Percentiles rank a stretch among this genome's conserved stretches.
These are phyloP conservation scores for Pichia phayaonensis DNA, from an alignment of 805 yeast species.

Conservation along the genomic window DNA sequence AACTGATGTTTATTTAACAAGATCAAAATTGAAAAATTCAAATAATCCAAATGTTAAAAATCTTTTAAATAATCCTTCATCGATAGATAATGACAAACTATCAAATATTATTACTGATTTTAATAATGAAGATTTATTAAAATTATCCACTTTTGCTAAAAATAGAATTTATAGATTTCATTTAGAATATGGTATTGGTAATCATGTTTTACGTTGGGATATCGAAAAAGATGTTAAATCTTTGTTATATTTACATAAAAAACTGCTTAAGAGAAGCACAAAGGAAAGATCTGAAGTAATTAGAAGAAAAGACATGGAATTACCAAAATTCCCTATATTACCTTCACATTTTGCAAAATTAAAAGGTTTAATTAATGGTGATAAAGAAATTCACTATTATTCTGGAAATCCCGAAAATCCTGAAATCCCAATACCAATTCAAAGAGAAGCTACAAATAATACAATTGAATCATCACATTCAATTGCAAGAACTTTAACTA, in stretches of 20 bases:
- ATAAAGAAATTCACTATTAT: not conserved
- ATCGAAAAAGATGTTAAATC: constrained; percentile 68
- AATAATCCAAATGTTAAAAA: not conserved
- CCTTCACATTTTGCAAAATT: constrained; percentile 5
- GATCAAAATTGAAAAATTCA: not conserved
- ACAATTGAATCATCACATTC: constrained; percentile 1
- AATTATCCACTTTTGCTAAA: constrained; percentile 16
- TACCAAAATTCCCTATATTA: constrained; percentile 33
- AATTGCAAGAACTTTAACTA: not conserved
- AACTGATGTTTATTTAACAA: constrained; percentile 22
- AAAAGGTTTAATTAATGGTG: constrained; percentile 5
- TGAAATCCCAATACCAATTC: not conserved
- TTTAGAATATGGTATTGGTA: constrained; percentile 86
- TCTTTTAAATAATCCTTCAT: not conserved
- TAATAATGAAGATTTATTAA: constrained; percentile 5
- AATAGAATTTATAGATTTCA: constrained; percentile 53
- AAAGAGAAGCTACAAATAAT: not conserved
- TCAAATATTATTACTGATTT: not conserved
- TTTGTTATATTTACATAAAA: constrained; percentile 60
- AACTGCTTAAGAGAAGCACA: constrained; percentile 32
- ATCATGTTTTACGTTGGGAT: constrained; percentile 71
- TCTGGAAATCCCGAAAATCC: not conserved
- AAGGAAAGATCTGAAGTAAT: constrained; percentile 7
- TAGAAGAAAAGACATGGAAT: constrained; percentile 20
- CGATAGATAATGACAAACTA: not conserved